phyloP scores from a whole-genome alignment of 805 yeast species.

The Myxozyma kluyveri region DNA sequence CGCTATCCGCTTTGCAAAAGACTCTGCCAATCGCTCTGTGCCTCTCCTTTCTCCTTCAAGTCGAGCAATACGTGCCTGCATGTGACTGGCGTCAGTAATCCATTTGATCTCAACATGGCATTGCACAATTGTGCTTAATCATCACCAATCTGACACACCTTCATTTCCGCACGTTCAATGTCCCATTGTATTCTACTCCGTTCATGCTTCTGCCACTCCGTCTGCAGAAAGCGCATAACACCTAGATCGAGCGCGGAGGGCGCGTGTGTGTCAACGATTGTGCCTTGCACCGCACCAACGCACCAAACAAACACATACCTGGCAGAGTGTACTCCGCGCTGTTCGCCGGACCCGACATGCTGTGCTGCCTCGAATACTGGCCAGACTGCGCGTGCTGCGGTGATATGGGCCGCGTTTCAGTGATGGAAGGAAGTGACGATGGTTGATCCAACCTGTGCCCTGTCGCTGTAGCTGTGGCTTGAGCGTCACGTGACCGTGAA shows the following conservation, averaged over 20 bases:
- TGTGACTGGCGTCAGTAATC: too few species aligned
- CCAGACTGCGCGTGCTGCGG: too few species aligned
- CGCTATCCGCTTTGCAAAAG: constrained; percentile 33
- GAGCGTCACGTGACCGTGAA: neutral
- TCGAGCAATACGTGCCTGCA: constrained; percentile 44
- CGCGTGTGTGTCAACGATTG: too few species aligned
- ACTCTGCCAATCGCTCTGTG: constrained; percentile 34
- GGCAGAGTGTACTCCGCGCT: constrained; percentile 39
- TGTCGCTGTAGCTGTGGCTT: neutral
- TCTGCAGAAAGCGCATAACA: constrained; percentile 61
- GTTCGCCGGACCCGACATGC: constrained; percentile 12
- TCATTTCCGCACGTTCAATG: constrained; percentile 60
- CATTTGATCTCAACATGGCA: neutral
- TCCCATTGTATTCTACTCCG: constrained; percentile 61
- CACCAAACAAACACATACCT: constrained; percentile 27
- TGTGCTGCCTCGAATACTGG: too few species aligned
- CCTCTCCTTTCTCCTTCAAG: constrained; percentile 54
- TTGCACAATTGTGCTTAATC: neutral
- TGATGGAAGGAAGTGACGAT: neutral
- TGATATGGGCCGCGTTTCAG: neutral
- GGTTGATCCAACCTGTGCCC: neutral
- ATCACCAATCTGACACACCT: constrained; percentile 33
- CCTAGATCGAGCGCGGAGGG: too few species aligned
- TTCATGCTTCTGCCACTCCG: constrained; percentile 61
- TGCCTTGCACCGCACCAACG: neutral